Percentiles rank a stretch among this genome's conserved stretches.
Evolutionary conservation across 257 asterid genomes (phyloP).

Genomic region (Solanum ossicruentum): DNA sequence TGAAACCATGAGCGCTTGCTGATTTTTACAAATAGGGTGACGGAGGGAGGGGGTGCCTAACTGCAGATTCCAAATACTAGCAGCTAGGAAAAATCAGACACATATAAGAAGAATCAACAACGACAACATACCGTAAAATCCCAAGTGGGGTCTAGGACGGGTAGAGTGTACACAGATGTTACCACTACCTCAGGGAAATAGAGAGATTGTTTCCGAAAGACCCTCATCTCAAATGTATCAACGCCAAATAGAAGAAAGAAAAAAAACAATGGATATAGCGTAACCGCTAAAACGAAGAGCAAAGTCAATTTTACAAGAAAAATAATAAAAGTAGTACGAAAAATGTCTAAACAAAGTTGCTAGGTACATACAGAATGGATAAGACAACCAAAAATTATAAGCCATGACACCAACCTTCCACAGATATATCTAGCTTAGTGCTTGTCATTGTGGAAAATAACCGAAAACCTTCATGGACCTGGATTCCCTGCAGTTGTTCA

Average conservation of each 20-base stretch:
- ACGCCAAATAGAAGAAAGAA: no score
- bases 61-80: neutral
- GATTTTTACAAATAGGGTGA: neutral
- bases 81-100: neutral
- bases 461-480: constrained; percentile 67
- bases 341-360: neutral
- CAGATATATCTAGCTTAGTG: constrained; percentile 45
- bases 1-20: neutral
- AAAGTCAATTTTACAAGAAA: no score
- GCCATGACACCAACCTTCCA: constrained; percentile 43
- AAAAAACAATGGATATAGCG: no score
- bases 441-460: constrained; percentile 76
- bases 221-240: no score
- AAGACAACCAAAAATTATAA: neutral
- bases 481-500: constrained; percentile 46
- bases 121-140: no score
- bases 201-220: no score
- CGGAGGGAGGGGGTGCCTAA: neutral
- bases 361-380: neutral
- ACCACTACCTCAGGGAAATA: no score
- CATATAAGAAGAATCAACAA: neutral
- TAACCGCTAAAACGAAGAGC: no score
- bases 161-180: no score
- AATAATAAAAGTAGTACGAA: no score
- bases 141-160: no score